These are phyloP conservation scores for Alternaria longipes DNA, from an alignment of 2,329 filamentous ascomycete genomes.

Conservation along the genomic window DNA sequence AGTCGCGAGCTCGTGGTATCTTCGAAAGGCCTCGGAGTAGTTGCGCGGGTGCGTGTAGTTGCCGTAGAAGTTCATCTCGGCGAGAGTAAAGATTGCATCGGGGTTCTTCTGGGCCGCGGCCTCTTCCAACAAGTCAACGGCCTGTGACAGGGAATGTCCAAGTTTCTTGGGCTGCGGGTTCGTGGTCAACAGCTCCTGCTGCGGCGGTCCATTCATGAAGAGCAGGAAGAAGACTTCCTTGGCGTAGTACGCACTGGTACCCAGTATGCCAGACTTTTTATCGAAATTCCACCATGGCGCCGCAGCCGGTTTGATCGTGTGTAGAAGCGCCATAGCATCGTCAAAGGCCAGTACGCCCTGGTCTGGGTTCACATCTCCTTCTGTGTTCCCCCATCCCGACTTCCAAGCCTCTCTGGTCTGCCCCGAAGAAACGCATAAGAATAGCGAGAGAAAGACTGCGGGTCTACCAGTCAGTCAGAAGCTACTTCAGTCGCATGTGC, in stretches of 20 bases:
- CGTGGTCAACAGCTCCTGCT: conserved; percentile 55
- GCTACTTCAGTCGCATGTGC: conserved; percentile 12
- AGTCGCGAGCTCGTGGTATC: conserved; percentile 81
- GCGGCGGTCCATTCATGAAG: conserved; percentile 69
- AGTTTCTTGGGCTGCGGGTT: conserved; percentile 55
- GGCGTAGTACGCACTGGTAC: conserved; percentile 67
- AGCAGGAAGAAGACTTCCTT: conserved; percentile 70
- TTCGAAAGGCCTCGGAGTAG: conserved; percentile 78
- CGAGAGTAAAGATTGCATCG: conserved; percentile 88
- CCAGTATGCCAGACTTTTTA: conserved; percentile 67
- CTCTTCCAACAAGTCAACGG: conserved; percentile 66
- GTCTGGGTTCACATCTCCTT: conserved; percentile 21
- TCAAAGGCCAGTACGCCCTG: conserved; percentile 41
- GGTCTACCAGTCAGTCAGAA: conserved; percentile 32
- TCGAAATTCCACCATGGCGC: conserved; percentile 52
- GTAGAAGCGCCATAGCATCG: conserved; percentile 54
- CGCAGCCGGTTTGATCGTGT: conserved; percentile 53
- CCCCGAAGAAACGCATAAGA: conserved; percentile 31
- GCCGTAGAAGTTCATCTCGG: conserved; percentile 96
- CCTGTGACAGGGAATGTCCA: conserved; percentile 63
- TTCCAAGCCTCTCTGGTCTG: conserved; percentile 25
- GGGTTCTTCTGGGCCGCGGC: conserved; percentile 69
- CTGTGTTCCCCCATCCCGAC: conserved; percentile 31
- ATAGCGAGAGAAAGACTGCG: conserved; percentile 45
- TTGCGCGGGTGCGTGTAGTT: conserved; percentile 89